Conservation (phyloP, 2,329 filamentous ascomycete species). For the Dryadomyces sulphureus region DNA sequence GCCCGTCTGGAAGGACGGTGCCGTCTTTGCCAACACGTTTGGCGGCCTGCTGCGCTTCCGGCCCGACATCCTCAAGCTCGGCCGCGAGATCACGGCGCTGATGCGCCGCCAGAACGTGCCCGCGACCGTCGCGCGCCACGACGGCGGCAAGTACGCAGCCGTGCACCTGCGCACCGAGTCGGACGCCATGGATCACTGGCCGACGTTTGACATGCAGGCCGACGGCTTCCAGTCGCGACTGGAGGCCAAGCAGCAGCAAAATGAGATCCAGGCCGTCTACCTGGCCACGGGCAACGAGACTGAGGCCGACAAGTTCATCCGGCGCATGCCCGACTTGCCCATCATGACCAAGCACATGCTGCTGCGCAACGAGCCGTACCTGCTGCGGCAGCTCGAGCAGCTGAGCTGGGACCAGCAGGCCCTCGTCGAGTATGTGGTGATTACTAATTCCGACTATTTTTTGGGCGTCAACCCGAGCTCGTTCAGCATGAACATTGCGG, state of each 20-base stretch:
- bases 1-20: slow-evolving; percentile 29
- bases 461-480: slow-evolving; percentile 30
- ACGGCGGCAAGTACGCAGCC: slow-evolving; percentile 20
- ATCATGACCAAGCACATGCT: slow-evolving; percentile 24
- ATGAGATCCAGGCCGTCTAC: slow-evolving; percentile 23
- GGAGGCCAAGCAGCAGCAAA: not conserved
- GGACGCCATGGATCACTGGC: slow-evolving; percentile 31
- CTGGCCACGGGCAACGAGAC: slow-evolving; percentile 30
- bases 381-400: slow-evolving; percentile 19
- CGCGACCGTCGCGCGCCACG: slow-evolving; percentile 6
- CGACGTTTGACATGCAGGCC: slow-evolving; percentile 25
- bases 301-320: slow-evolving; percentile 23
- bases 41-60: slow-evolving; percentile 26
- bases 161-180: slow-evolving; percentile 32
- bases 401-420: slow-evolving; percentile 30
- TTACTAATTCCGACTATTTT: slow-evolving; percentile 25
- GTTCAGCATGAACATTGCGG: slow-evolving; percentile 30
- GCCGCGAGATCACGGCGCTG: slow-evolving; percentile 19
- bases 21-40: slow-evolving; percentile 29
- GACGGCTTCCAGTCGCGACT: slow-evolving; percentile 19
- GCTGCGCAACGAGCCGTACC: slow-evolving; percentile 14
- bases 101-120: slow-evolving; percentile 17
- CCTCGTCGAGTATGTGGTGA: slow-evolving; percentile 25
- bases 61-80: slow-evolving; percentile 25
- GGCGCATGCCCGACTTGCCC: slow-evolving; percentile 11